phyloP scores from a whole-genome alignment of 2,329 filamentous ascomycete species.

The Xylaria sp. region DNA sequence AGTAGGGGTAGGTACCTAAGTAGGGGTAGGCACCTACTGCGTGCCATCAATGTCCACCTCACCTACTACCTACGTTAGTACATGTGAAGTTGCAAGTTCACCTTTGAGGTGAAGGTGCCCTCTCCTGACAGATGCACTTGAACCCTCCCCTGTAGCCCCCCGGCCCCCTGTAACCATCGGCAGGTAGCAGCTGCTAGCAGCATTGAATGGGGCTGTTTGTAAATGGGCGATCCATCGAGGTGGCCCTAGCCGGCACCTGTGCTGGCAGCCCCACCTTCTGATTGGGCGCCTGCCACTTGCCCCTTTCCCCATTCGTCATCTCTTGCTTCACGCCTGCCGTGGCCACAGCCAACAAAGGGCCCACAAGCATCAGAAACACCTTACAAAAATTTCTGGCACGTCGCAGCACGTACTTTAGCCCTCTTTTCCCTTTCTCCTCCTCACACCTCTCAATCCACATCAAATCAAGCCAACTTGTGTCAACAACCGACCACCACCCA shows the following conservation, averaged over 20 bases:
- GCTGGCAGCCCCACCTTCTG: constrained; percentile 12
- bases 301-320: constrained; percentile 28
- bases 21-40: too few relatives aligned
- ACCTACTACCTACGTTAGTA: not conserved
- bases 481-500: constrained; percentile 44
- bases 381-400: constrained; percentile 45
- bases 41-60: too few relatives aligned
- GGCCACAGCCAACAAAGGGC: constrained; percentile 32
- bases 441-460: constrained; percentile 50
- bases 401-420: constrained; percentile 39
- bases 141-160: too few relatives aligned
- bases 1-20: too few relatives aligned
- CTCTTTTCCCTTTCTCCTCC: constrained; percentile 41
- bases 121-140: not conserved
- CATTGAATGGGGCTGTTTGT: too few relatives aligned
- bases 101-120: too few relatives aligned
- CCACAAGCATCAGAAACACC: constrained; percentile 42
- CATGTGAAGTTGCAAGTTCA: too few relatives aligned
- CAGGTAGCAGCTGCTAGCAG: not conserved
- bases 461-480: constrained; percentile 47
- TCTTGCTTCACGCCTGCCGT: constrained; percentile 36
- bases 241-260: constrained; percentile 11
- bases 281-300: constrained; percentile 33
- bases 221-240: not conserved
- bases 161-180: too few relatives aligned